These are phyloP conservation scores for Comarum palustre DNA, from an alignment of 306 rosid genomes.

Conservation along the genomic window DNA sequence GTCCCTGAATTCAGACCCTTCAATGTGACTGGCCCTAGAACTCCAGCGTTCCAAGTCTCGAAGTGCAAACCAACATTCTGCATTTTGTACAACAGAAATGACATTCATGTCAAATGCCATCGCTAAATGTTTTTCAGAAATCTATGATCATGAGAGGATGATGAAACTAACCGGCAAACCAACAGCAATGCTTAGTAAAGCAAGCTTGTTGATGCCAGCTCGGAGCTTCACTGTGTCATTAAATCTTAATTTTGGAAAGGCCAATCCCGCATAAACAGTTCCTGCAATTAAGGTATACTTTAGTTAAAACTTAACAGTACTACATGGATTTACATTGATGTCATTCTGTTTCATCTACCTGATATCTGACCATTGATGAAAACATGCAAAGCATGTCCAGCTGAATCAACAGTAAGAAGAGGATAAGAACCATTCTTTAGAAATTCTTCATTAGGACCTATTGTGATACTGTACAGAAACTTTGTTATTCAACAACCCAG, in stretches of 20 bases:
- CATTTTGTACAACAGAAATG: conserved; percentile 18
- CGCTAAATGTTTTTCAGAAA: not conserved
- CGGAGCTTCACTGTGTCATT: conserved; percentile 50
- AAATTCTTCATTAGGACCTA: conserved; percentile 68
- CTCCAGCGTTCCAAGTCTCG: conserved; percentile 87
- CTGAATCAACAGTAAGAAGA: conserved; percentile 64
- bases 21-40: conserved; percentile 84
- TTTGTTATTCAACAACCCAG: not conserved
- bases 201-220: conserved; percentile 80
- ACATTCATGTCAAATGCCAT: not conserved
- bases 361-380: conserved; percentile 79
- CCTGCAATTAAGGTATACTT: conserved; percentile 44
- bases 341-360: conserved; percentile 44
- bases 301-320: conserved; percentile 15
- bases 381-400: conserved; percentile 87
- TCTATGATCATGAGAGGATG: conserved; percentile 6
- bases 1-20: conserved; percentile 79
- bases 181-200: conserved; percentile 70
- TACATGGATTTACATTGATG: not conserved
- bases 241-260: conserved; percentile 62
- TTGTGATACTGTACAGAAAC: conserved; percentile 52
- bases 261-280: conserved; percentile 55
- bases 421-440: conserved; percentile 65
- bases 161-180: conserved; percentile 79
- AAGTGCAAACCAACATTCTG: conserved; percentile 81